phyloP scores from a whole-genome alignment of 176 grass and related monocot genomes.

The Carex cristatella region DNA sequence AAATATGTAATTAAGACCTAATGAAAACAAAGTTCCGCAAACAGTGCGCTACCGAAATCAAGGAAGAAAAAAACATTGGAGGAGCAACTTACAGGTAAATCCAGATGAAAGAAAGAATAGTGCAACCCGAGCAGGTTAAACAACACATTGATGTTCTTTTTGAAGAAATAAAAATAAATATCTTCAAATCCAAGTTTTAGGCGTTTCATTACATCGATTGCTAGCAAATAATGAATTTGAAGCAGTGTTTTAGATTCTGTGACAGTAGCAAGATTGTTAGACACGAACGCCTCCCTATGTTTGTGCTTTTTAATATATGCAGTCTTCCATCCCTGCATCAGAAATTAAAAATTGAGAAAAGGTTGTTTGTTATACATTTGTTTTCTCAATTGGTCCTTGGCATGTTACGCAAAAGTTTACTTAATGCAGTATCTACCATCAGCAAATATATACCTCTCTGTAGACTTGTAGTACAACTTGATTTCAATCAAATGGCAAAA shows the following conservation, averaged over 20 bases:
- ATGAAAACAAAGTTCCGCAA: neutral
- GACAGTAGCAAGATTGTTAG: neutral
- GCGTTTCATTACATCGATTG: neutral
- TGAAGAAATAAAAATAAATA: neutral
- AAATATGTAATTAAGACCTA: neutral
- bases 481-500: too few relatives aligned
- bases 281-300: neutral
- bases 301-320: neutral
- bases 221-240: neutral
- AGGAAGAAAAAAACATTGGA: neutral
- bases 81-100: neutral
- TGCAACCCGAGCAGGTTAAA: neutral
- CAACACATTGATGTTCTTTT: neutral
- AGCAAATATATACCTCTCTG: neutral
- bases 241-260: neutral
- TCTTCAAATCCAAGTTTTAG: neutral
- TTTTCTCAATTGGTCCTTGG: neutral
- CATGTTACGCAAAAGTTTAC: neutral
- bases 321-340: neutral
- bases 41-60: neutral
- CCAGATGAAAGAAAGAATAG: neutral
- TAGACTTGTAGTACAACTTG: too few relatives aligned
- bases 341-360: neutral
- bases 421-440: neutral
- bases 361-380: neutral